Conservation (phyloP, 306 rosid genomes). For the Vigna radiata region DNA sequence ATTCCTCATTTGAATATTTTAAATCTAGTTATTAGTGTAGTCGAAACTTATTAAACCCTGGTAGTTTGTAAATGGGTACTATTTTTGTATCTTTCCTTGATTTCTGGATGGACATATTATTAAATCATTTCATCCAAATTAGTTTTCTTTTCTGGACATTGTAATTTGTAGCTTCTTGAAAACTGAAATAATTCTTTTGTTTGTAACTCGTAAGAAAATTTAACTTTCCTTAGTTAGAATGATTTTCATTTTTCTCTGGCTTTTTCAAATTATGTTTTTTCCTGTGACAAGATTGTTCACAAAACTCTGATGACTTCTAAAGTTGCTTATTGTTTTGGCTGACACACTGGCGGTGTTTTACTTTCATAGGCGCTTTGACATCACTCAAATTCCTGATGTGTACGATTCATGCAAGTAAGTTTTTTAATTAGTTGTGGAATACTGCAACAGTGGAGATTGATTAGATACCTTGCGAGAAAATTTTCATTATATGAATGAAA, state of each 20-base stretch:
- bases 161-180: constrained; percentile 19
- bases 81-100: constrained; percentile 19
- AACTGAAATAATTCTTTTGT: constrained; percentile 1
- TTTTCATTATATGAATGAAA: no score
- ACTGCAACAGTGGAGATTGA: neutral
- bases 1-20: constrained; percentile 1
- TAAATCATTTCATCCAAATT: constrained; percentile 20
- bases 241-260: neutral
- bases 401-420: constrained; percentile 99
- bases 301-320: constrained; percentile 16
- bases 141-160: constrained; percentile 1
- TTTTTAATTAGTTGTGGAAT: constrained; percentile 10
- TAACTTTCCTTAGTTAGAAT: constrained; percentile 29
- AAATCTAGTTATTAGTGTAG: constrained; percentile 21
- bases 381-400: constrained; percentile 95
- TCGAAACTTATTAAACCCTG: constrained; percentile 19
- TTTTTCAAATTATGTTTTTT: constrained; percentile 18
- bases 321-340: constrained; percentile 17
- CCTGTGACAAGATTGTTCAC: constrained; percentile 12
- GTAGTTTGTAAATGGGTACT: constrained; percentile 8
- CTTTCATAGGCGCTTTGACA: constrained; percentile 88
- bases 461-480: neutral
- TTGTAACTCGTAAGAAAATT: neutral
- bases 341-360: constrained; percentile 40
- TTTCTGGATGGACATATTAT: neutral